Evolutionary conservation across 306 rosid genomes (phyloP), one percentile per base, ranked within the genome.

Genomic region (Citrullus colocynthis): DNA sequence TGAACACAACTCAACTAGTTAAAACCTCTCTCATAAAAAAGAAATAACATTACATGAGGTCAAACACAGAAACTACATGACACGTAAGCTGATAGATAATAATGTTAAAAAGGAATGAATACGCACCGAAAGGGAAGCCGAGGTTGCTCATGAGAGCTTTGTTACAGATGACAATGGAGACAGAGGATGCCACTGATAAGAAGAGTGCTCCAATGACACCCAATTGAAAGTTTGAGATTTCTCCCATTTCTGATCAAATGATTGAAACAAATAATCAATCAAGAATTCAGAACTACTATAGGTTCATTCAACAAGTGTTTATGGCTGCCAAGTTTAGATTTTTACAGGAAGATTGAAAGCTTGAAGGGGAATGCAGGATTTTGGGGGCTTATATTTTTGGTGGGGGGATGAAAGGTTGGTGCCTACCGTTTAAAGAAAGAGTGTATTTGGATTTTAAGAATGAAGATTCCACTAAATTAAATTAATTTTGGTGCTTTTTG

Each of bases 91-190:
- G 57, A 52, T 52, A 16, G 57, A 52, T 16, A 52, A 16, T 16
- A 52, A 52, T 17, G 20, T 52, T 16, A 16, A 51, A 51, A 49
- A 5, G 11, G 21, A 49, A 24, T 0, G 9, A 14, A 51, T 49
- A 49, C 28, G 20, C 16, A 93, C 98, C 98, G 21, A 93, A 93
- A 82, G 96, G 99, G 87, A 95, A 95, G 78, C 99, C 99, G 60
- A 95, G 97, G 80, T 92, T 89, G 96, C 99, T 95, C 97, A 95
- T 95, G 86, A 95, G 84, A 80, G 99, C 97, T 84, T 95, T 95
- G 90, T 95, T 95, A 92, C 99, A 95, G 59, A 95, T 95, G 76
- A 95, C 99, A 86, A 95, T 95, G 82, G 99, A 95, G 62, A 95
- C 99, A 7, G 99, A 95, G 41, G 99, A 95, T 54, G 97, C 97